Evolutionary conservation across 2,329 filamentous ascomycete genomes (phyloP).

Genomic region (Aureobasidium mangrovei): DNA sequence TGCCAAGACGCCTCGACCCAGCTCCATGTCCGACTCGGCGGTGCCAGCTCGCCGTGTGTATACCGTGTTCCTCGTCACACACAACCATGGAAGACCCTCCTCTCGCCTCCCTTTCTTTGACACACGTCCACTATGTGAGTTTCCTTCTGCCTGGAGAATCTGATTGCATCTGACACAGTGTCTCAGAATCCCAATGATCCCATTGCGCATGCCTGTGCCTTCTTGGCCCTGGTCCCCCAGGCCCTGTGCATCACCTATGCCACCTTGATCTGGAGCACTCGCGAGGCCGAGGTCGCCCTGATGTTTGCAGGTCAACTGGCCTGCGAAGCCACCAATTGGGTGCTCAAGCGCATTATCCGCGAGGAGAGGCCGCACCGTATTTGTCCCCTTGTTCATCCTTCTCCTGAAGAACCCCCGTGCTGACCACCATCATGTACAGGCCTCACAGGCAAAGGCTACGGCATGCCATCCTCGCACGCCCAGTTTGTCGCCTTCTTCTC

Average conservation of each 20-base stretch:
- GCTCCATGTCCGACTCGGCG: not conserved
- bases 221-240: constrained; percentile 88
- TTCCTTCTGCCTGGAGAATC: not conserved
- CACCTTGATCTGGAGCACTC: constrained; percentile 81
- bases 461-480: constrained; percentile 92
- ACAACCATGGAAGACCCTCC: constrained; percentile 43
- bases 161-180: not conserved
- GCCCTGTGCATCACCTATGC: constrained; percentile 83
- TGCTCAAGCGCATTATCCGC: constrained; percentile 81
- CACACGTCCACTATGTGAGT: constrained; percentile 89
- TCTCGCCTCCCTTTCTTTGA: constrained; percentile 83
- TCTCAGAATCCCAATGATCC: constrained; percentile 73
- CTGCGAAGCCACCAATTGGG: constrained; percentile 86
- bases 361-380: constrained; percentile 78
- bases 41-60: not conserved
- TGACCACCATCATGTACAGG: constrained; percentile 31
- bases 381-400: constrained; percentile 20
- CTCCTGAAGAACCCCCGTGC: not conserved
- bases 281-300: constrained; percentile 79
- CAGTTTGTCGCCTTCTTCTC: constrained; percentile 94
- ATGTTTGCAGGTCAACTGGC: constrained; percentile 88
- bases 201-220: constrained; percentile 80
- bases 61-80: not conserved
- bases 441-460: constrained; percentile 84
- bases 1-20: no score